Evolutionary conservation across 352 stramenopile genomes (phyloP).

Genomic region (Hyaloperonospora arabidopsidis): DNA sequence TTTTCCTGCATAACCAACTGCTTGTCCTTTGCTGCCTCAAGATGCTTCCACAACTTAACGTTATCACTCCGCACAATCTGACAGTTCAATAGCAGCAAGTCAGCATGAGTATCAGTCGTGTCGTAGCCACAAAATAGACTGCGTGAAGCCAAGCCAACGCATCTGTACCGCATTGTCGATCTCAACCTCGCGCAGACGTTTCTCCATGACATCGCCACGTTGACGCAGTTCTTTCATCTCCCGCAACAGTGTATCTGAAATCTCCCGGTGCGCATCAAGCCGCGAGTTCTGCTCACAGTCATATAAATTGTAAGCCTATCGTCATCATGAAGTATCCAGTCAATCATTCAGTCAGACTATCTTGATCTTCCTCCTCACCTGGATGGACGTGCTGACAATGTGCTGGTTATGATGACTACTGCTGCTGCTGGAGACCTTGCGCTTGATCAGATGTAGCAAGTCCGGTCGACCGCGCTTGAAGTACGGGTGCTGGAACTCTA

Average conservation of each 20-base stretch:
- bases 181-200: slow-evolving; percentile 74
- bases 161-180: slow-evolving; percentile 78
- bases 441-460: slow-evolving; percentile 83
- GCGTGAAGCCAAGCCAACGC: not conserved
- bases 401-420: slow-evolving; percentile 39
- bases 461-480: slow-evolving; percentile 85
- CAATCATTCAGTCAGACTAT: not conserved
- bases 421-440: slow-evolving; percentile 70
- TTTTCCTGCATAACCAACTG: slow-evolving; percentile 87
- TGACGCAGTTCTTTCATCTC: slow-evolving; percentile 82
- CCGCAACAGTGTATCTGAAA: slow-evolving; percentile 67
- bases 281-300: slow-evolving; percentile 42
- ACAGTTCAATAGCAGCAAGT: slow-evolving; percentile 4
- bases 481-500: slow-evolving; percentile 91
- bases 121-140: not conserved
- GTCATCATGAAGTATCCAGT: not conserved
- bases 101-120: not conserved
- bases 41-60: slow-evolving; percentile 82
- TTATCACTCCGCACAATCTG: slow-evolving; percentile 85
- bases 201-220: slow-evolving; percentile 84
- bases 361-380: slow-evolving; percentile 23
- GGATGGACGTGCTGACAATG: slow-evolving; percentile 45
- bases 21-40: slow-evolving; percentile 80
- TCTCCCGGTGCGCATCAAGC: slow-evolving; percentile 63
- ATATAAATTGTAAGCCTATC: slow-evolving; percentile 3